Base-by-base conservation (phyloP, 2,329 filamentous ascomycete genomes). In the Mycosphaerella sp. region DNA sequence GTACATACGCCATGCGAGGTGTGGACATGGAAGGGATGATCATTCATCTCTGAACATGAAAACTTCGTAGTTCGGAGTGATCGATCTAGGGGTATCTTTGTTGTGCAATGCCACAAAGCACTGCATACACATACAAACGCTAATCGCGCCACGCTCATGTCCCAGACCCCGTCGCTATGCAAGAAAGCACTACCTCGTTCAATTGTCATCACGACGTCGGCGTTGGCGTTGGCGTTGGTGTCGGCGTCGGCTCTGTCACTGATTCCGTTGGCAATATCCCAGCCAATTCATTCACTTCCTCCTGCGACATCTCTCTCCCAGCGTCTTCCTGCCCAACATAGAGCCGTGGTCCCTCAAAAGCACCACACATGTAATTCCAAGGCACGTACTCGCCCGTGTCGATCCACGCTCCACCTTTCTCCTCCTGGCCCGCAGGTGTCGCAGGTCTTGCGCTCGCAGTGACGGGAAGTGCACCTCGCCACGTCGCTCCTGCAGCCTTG, bases 331-430 rank as follows among this genome's bases (percentile, higher is more conserved):
- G 37, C 21, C 25, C 36, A 52, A 39, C 41, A 28, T 53, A 61
- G 5, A 61, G 30, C 8, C 52, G 37, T 6, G 49, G 36, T 7
- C 52, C 48, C 28, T 59, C 52, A 39, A 52, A 57, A 7, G 28
- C 21, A 13, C 41, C 46, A 44, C 59, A 62, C 48, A 60, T 53
- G 14, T 51, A 44, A 5, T 44, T 44, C 53, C 52, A 62, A 8
- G 36, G 40, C 44, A 60, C 44, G 32, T 55, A 60, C 8, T 53
- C 53, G 3, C 52, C 52, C n/a, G 41, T 40, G 28, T 50, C 52
- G 9, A 39, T 49, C 59, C 59, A 62, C 2, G 43, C 59, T n/a
- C 59, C 57, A 21, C 57, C 57, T 32, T 57, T 57, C 34, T 49
- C 55, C 40, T 53, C 51, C 40, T 45, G 36, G 10, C 47, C 30